A percentile compares a stretch with the other conserved stretches of the same genome.
These are phyloP conservation scores for Candida glaebosa DNA, from an alignment of 805 yeast species.

Conservation along the genomic window DNA sequence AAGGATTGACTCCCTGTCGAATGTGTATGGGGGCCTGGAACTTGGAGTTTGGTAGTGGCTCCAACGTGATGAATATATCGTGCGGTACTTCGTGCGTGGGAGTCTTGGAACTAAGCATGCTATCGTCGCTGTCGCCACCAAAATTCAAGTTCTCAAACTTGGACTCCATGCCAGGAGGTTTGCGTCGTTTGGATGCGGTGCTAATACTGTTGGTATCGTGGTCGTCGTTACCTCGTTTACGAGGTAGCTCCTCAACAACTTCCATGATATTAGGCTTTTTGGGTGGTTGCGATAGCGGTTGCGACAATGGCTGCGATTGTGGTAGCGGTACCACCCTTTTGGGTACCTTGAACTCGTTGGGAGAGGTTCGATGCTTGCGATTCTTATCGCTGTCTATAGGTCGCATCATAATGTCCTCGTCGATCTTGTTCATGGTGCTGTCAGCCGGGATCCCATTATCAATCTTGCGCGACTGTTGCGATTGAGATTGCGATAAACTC, in stretches of 20 bases:
- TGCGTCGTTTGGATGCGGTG: slow-evolving; percentile 9
- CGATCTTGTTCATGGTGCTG: slow-evolving; percentile 36
- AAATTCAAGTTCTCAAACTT: not conserved
- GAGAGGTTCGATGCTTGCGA: slow-evolving; percentile 15
- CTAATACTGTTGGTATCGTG: too few species aligned
- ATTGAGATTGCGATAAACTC: slow-evolving; percentile 67
- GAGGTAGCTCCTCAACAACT: not conserved
- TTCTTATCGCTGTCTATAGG: slow-evolving; percentile 33
- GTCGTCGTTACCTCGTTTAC: slow-evolving; percentile 1
- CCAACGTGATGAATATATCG: slow-evolving; percentile 62
- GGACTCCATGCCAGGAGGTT: not conserved
- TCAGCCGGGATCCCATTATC: slow-evolving; percentile 35
- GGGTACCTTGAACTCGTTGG: slow-evolving; percentile 39
- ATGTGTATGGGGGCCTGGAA: slow-evolving; percentile 48
- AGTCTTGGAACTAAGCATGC: not conserved
- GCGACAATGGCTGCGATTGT: slow-evolving; percentile 31
- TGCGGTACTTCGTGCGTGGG: slow-evolving; percentile 31
- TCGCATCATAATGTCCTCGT: slow-evolving; percentile 41
- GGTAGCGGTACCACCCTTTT: slow-evolving; percentile 43
- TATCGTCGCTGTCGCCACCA: not conserved
- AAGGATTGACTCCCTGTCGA: slow-evolving; percentile 65
- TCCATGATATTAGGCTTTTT: slow-evolving; percentile 4
- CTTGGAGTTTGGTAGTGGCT: slow-evolving; percentile 47
- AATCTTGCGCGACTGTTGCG: slow-evolving; percentile 53
- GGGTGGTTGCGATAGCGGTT: slow-evolving; percentile 9